Percentiles rank a stretch among this genome's conserved stretches.
These are phyloP conservation scores for Sinapis alba DNA, from an alignment of 441 rosid species.

Conservation along the genomic window DNA sequence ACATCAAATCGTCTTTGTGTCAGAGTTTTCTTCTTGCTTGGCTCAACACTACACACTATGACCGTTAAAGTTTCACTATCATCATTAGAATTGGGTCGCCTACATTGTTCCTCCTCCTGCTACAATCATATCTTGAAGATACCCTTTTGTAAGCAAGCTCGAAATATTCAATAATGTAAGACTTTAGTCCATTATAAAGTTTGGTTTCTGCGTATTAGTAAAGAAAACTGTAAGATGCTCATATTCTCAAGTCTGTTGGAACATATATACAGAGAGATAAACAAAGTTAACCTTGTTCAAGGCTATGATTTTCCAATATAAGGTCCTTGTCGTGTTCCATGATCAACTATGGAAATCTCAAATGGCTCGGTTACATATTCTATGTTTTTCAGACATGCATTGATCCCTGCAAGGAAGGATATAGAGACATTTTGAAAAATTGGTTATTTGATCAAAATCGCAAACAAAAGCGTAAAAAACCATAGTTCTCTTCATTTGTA, in stretches of 20 bases:
- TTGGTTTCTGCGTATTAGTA: conserved; percentile 59
- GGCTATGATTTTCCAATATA: conserved; percentile 69
- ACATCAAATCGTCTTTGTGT: conserved; percentile 54
- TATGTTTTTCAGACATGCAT: conserved; percentile 59
- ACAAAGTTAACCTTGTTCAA: conserved; percentile 57
- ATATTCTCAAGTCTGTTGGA: neutral
- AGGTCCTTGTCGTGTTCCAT: conserved; percentile 77
- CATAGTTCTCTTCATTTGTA: conserved; percentile 61
- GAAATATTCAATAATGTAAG: conserved; percentile 69
- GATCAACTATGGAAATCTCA: conserved; percentile 66
- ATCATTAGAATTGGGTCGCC: conserved; percentile 56
- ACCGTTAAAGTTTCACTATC: conserved; percentile 42
- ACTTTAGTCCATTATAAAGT: conserved; percentile 58
- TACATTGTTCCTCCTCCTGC: conserved; percentile 73
- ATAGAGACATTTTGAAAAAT: neutral
- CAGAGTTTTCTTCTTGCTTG: conserved; percentile 47
- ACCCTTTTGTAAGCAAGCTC: conserved; percentile 64
- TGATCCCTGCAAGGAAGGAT: conserved; percentile 63
- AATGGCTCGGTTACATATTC: conserved; percentile 61
- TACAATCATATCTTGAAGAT: conserved; percentile 65
- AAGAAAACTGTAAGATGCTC: neutral
- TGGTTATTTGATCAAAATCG: neutral
- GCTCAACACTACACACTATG: conserved; percentile 69
- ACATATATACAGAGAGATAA: neutral
- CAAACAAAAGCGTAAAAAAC: neutral